These are phyloP conservation scores for Penicillium occitanis DNA, from an alignment of 2,329 filamentous ascomycete species.

Conservation along the genomic window DNA sequence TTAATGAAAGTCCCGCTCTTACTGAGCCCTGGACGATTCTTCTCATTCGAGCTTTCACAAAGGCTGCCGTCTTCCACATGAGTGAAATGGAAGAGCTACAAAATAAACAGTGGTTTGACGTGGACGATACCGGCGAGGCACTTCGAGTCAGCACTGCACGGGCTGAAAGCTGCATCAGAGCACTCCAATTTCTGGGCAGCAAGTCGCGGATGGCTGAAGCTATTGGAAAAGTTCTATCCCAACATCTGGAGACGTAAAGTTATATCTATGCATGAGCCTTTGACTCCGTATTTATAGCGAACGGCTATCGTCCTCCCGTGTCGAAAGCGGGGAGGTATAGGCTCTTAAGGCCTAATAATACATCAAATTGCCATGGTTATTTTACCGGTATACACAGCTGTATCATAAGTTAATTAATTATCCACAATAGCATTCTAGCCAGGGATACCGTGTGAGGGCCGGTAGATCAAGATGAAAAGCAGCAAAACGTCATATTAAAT, in stretches of 20 bases:
- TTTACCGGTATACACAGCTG: background rate
- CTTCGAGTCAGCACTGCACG: background rate
- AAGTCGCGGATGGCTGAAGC: background rate
- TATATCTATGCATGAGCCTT: background rate
- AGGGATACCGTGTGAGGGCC: background rate
- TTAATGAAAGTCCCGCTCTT: background rate
- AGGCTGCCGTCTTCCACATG: background rate
- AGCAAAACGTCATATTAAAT: slow-evolving; percentile 18
- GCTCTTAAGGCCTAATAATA: background rate
- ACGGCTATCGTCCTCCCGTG: background rate
- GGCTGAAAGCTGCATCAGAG: slow-evolving; percentile 5
- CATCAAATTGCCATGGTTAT: background rate
- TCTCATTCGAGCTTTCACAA: slow-evolving; percentile 3
- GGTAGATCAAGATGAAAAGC: background rate
- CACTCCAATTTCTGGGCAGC: background rate
- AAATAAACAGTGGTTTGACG: slow-evolving; percentile 2
- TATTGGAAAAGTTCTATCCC: slow-evolving; percentile 1
- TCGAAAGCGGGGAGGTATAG: background rate
- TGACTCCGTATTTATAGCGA: background rate
- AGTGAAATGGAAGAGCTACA: slow-evolving; percentile 4
- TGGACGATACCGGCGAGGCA: background rate
- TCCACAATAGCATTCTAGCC: background rate
- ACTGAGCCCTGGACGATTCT: slow-evolving; percentile 7
- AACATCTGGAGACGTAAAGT: background rate
- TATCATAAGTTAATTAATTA: background rate